phyloP scores from a whole-genome alignment of 345 rosid species.

The Lenwebbia sp. region DNA sequence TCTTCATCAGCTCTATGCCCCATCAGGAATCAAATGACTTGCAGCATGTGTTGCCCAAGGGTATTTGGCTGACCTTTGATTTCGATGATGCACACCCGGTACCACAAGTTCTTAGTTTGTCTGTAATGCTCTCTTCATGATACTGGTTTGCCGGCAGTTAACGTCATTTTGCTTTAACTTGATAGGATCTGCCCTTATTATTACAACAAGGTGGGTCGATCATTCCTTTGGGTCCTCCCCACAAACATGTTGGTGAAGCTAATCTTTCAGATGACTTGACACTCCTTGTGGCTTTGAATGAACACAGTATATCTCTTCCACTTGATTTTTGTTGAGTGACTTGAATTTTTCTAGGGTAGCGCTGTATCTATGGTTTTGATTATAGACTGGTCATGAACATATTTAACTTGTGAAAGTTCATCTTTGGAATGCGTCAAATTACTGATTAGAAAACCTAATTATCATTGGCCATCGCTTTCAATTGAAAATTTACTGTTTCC shows the following conservation, averaged over 20 bases:
- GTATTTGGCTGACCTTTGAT: conserved; percentile 76
- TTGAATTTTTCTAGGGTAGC: not conserved
- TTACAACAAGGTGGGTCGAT: conserved; percentile 88
- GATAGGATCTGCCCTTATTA: conserved; percentile 74
- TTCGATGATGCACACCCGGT: conserved; percentile 87
- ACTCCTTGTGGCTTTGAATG: conserved; percentile 70
- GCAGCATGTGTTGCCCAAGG: conserved; percentile 45
- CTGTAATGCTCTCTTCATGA: not conserved
- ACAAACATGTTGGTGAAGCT: conserved; percentile 63
- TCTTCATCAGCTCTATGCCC: conserved; percentile 32
- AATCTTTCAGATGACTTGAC: conserved; percentile 60
- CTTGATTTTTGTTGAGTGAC: not conserved
- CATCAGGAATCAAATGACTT: conserved; percentile 34
- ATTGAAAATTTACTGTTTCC: not conserved
- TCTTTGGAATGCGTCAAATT: not conserved
- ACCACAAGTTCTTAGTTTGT: conserved; percentile 3
- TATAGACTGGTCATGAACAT: not conserved
- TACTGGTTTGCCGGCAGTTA: not conserved
- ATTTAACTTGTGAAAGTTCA: not conserved
- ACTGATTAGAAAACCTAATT: not conserved
- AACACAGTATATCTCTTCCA: conserved; percentile 42
- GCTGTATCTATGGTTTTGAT: not conserved
- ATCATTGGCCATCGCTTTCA: not conserved
- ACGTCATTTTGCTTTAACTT: not conserved
- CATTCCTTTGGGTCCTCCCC: conserved; percentile 53